Base-by-base conservation (phyloP, 352 stramenopile genomes). In the Phytopythium aichiense region DNA sequence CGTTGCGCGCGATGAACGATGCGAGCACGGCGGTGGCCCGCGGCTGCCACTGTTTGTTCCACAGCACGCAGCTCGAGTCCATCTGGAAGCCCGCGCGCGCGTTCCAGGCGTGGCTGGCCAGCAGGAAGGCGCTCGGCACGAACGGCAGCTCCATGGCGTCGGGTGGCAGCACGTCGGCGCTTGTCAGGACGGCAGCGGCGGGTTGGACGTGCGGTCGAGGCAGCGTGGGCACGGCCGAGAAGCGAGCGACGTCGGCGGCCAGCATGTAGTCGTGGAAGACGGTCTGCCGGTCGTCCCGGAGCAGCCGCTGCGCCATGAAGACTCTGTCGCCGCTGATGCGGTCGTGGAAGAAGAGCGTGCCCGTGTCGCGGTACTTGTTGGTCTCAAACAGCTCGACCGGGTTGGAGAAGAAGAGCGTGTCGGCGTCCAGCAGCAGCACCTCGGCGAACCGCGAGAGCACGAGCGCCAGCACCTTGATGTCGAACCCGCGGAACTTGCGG, bases 381-480 rank as follows among this genome's bases (percentile, higher is more conserved):
- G 77, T 68, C 0, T 86, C 70, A 76, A 78, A 91, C 11, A 92
- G 61, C 46, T 37, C 22, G 70, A 72, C 76, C 3, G 79, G 85
- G 51, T 65, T 79, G 46, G 87, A 72, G 52, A 94, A 77, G 56
- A 91, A 77, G 40, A 91, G 57, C 12, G 74, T 74, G 61, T 94
- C 84, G 35, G 83, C 83, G 70, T 94, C 84, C 30, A 92, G 55
- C 25, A 92, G 61, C 84, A 92, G 89, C 38, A 92, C 61, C 50
- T 94, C 75, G 40, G 80, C 61, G 46, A 94, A 91, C 8, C 64
- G 71, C 15, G 84, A 92, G 58, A 86, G 81, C 8, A 91, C 28
- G 3, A 92, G 56, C 16, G 72, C 64, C 40, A 92, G 51, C 51
- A 90, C 58, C 74, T 91, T 91, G 61, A 92, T 82, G 45, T 71